Percentiles rank a stretch among this genome's conserved stretches.
phyloP scores from a whole-genome alignment of 768 basidiomycete genomes.

The Russula griseocarnosa region DNA sequence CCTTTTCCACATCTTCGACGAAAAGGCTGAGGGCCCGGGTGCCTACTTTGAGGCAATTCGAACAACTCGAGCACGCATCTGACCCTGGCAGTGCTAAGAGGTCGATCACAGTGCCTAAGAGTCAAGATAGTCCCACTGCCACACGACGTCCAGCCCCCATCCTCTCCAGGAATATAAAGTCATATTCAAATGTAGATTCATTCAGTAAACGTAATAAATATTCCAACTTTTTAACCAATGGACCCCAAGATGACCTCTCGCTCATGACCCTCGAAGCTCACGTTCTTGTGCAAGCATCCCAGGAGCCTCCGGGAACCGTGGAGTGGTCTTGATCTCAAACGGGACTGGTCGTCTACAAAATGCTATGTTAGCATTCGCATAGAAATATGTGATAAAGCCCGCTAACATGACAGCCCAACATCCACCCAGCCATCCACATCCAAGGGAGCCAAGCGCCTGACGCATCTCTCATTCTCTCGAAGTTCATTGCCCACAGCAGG shows the following conservation, averaged over 20 bases:
- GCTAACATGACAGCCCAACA: background rate
- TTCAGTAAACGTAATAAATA: too few species aligned
- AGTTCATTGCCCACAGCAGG: background rate
- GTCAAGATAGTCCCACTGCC: too few species aligned
- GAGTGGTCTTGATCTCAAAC: background rate
- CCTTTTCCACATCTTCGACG: too few species aligned
- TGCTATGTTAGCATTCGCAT: background rate
- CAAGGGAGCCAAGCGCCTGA: background rate
- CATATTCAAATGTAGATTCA: too few species aligned
- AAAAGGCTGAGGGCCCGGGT: too few species aligned
- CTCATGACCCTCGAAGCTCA: background rate
- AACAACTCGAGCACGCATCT: too few species aligned
- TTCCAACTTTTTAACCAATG: background rate
- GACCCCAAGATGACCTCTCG: background rate
- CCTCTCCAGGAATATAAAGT: too few species aligned
- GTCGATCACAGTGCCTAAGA: too few species aligned
- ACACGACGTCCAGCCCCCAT: too few species aligned
- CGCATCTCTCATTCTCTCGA: background rate
- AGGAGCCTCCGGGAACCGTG: background rate
- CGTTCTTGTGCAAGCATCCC: background rate
- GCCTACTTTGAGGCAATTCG: too few species aligned
- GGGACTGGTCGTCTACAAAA: background rate
- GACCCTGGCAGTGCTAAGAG: too few species aligned
- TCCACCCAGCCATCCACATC: background rate
- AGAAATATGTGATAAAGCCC: background rate